Base-by-base conservation (phyloP, 306 rosid genomes). In the Dryas alaskensis region DNA sequence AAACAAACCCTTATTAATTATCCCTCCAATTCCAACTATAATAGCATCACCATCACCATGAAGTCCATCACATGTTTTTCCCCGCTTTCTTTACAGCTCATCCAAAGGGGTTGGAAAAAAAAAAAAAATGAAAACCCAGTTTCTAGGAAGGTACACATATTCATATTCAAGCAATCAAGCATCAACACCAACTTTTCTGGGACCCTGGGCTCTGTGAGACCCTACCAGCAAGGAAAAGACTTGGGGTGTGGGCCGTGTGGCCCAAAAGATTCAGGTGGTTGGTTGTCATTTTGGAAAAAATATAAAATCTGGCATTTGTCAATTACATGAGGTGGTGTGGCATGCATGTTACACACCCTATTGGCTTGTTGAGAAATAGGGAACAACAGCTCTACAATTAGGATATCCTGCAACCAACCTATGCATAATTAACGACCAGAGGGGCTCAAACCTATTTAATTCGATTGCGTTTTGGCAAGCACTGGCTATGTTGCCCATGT, bases 281-380 rank as follows among this genome's bases (percentile, higher is more conserved):
- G 70, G 62, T 31, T 67, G 72, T 45, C 77, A 4, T 37, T 61
- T 50, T 22, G 50, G 61, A 14, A 69, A 22, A 39, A 16, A 4
- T 12, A 59, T 44, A 27, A 39, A 27, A 43, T 27, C 67, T 9
- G 67, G 31, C 67, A 27, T 14, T 72, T 16, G 67, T 72, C 58
- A 46, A 72, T 3, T 46, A n/a, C 66, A 40, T 9, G 66, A 45
- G 45, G 66, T 71, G 55, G 46, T 7, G 6, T 14, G 67, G 67
- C 66, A 31, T 59, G 76, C 76, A 27, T 72, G 76, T 50, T 69
- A 31, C 60, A 37, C 0, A 48, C 45, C 48, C 9, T 52, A 61
- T 27, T 72, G 67, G 76, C n/a, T 37, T 60, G 76, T 72, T 59
- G 57, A 59, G 9, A 8, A 14, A 58, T 59, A 46, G 76, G 76